A percentile compares a stretch with the other conserved stretches of the same genome.
These are phyloP conservation scores for Cercospora berteroae DNA, from an alignment of 2,329 filamentous ascomycete genomes.

Conservation along the genomic window DNA sequence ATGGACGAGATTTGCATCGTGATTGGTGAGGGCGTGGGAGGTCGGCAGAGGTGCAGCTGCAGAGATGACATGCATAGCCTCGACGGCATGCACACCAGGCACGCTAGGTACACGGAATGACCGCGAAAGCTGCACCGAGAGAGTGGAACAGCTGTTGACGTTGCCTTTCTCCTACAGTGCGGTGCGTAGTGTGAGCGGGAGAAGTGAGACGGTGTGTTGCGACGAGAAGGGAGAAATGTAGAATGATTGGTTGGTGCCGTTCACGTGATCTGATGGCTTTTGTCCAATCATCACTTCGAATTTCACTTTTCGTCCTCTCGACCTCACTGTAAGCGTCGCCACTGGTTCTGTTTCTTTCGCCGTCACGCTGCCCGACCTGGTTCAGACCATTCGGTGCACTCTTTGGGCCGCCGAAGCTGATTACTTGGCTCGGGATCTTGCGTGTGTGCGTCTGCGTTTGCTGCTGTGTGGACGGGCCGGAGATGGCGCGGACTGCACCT, in stretches of 20 bases:
- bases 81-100: slow-evolving; percentile 11
- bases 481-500: background rate
- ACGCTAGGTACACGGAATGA: background rate
- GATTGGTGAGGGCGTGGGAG: slow-evolving; percentile 1
- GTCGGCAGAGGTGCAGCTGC: slow-evolving; percentile 13
- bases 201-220: slow-evolving; percentile 10
- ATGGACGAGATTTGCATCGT: background rate
- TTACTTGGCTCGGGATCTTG: background rate
- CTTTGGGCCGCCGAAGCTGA: background rate
- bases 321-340: slow-evolving; percentile 18
- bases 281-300: background rate
- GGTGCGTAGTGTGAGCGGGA: background rate
- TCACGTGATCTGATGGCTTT: background rate
- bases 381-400: background rate
- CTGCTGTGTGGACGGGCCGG: background rate
- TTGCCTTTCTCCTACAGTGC: background rate
- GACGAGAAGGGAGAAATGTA: background rate
- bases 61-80: slow-evolving; percentile 24
- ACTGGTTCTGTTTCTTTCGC: background rate
- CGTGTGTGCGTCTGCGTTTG: background rate
- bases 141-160: background rate
- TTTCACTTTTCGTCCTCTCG: slow-evolving; percentile 8
- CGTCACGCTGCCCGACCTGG: slow-evolving; percentile 1
- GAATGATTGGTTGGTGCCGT: background rate
- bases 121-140: background rate